Conservation (phyloP, 2,329 filamentous ascomycete species). For the Paradendryphiella salina region DNA sequence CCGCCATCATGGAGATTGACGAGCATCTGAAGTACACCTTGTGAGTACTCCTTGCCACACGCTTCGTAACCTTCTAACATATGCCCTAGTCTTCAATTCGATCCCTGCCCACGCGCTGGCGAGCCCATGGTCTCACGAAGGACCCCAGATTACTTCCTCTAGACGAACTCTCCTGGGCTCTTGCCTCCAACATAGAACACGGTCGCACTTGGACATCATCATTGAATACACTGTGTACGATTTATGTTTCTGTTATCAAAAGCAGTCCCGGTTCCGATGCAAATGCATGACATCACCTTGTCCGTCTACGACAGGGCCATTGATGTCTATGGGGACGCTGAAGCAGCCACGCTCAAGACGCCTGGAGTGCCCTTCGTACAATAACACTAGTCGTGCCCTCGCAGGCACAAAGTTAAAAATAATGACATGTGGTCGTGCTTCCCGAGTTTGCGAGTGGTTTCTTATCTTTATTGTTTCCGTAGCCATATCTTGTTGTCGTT, state of each 20-base stretch:
- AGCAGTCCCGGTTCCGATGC: slow-evolving; percentile 2
- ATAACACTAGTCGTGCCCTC: neutral
- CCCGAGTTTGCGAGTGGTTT: neutral
- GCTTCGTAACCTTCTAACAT: slow-evolving; percentile 25
- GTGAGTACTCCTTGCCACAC: slow-evolving; percentile 63
- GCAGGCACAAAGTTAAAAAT: slow-evolving; percentile 2
- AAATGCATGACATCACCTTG: slow-evolving; percentile 6
- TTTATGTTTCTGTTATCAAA: slow-evolving; percentile 12
- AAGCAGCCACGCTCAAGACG: slow-evolving; percentile 12
- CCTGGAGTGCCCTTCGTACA: slow-evolving; percentile 5
- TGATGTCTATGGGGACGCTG: slow-evolving; percentile 8
- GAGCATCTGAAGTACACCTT: slow-evolving; percentile 99
- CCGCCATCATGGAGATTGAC: slow-evolving; percentile 99
- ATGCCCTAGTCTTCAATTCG: slow-evolving; percentile 87
- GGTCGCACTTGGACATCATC: slow-evolving; percentile 9
- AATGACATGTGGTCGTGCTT: slow-evolving; percentile 2
- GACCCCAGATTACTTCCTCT: slow-evolving; percentile 99
- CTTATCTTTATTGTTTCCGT: neutral
- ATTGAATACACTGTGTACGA: slow-evolving; percentile 15
- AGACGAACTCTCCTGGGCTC: slow-evolving; percentile 18
- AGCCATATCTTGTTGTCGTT: neutral
- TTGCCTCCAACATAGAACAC: slow-evolving; percentile 24
- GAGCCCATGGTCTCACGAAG: slow-evolving; percentile 96
- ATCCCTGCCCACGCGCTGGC: slow-evolving; percentile 93
- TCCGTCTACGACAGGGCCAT: slow-evolving; percentile 2